phyloP scores from a whole-genome alignment of 495 filamentous ascomycete species.

The Neurospora sublineolata region DNA sequence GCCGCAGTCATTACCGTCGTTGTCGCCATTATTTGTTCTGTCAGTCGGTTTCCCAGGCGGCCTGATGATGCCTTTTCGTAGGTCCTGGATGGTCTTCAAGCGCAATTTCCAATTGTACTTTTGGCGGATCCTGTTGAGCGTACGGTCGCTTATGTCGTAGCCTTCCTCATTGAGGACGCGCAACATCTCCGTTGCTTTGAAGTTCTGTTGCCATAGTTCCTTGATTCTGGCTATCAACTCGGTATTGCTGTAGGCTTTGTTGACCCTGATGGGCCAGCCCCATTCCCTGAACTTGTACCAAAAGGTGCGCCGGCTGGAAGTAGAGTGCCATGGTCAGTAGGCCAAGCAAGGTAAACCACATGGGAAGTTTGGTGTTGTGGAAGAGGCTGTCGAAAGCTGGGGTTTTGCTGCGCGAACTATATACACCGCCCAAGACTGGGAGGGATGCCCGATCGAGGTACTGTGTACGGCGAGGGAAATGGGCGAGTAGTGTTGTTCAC shows the following conservation, averaged over 20 bases:
- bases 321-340: slow-evolving; percentile 6
- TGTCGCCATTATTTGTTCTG: slow-evolving; percentile 22
- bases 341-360: slow-evolving; percentile 1
- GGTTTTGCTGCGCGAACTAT: background rate
- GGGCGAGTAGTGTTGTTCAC: slow-evolving; percentile 1
- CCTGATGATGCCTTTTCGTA: slow-evolving; percentile 44
- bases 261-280: slow-evolving; percentile 65
- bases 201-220: slow-evolving; percentile 67
- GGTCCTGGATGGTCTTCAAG: slow-evolving; percentile 52
- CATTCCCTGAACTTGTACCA: slow-evolving; percentile 66
- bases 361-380: background rate
- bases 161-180: slow-evolving; percentile 57
- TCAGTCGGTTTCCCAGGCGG: slow-evolving; percentile 21
- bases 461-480: slow-evolving; percentile 6
- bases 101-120: slow-evolving; percentile 24
- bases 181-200: slow-evolving; percentile 60
- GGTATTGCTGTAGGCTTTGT: slow-evolving; percentile 54
- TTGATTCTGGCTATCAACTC: slow-evolving; percentile 54
- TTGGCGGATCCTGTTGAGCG: slow-evolving; percentile 29
- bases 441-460: slow-evolving; percentile 7
- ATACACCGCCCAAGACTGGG: background rate
- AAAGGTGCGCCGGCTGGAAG: slow-evolving; percentile 55
- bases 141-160: slow-evolving; percentile 56
- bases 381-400: background rate
- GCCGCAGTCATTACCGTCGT: background rate